These are phyloP conservation scores for Pichia gijzeniarum DNA, from an alignment of 805 yeast genomes.

Conservation along the genomic window DNA sequence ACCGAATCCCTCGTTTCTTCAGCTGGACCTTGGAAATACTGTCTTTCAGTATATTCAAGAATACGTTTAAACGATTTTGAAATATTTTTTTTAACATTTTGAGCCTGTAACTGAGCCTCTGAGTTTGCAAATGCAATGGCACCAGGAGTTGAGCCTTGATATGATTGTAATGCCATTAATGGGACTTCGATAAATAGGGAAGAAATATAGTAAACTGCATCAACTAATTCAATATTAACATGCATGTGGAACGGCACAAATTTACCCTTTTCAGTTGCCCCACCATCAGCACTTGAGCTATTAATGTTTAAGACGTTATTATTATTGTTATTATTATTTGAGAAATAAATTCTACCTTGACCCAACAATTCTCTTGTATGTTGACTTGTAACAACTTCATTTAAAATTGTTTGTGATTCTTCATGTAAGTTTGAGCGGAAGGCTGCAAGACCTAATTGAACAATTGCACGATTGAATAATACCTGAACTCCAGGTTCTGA, in stretches of 20 bases:
- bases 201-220: slow-evolving; percentile 86
- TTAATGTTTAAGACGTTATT: too few relatives aligned
- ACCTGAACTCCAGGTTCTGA: slow-evolving; percentile 87
- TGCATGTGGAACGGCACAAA: slow-evolving; percentile 97
- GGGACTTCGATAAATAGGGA: slow-evolving; percentile 91
- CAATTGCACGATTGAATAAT: slow-evolving; percentile 89
- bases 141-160: slow-evolving; percentile 41
- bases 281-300: background rate
- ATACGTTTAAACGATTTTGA: slow-evolving; percentile 80
- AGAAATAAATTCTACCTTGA: slow-evolving; percentile 47
- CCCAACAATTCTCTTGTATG: slow-evolving; percentile 90
- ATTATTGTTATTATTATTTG: background rate
- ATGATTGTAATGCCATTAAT: slow-evolving; percentile 48
- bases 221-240: slow-evolving; percentile 90
- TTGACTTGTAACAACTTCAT: slow-evolving; percentile 80
- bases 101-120: slow-evolving; percentile 14
- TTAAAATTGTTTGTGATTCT: slow-evolving; percentile 81
- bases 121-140: slow-evolving; percentile 10
- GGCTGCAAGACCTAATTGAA: slow-evolving; percentile 92
- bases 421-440: slow-evolving; percentile 82
- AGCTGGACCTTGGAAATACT: slow-evolving; percentile 95
- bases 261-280: slow-evolving; percentile 56
- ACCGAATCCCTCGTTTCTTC: slow-evolving; percentile 92
- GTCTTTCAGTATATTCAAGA: slow-evolving; percentile 89
- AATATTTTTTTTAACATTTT: slow-evolving; percentile 12